phyloP scores from a whole-genome alignment of 352 stramenopile species.

The Pythium graminicola region DNA sequence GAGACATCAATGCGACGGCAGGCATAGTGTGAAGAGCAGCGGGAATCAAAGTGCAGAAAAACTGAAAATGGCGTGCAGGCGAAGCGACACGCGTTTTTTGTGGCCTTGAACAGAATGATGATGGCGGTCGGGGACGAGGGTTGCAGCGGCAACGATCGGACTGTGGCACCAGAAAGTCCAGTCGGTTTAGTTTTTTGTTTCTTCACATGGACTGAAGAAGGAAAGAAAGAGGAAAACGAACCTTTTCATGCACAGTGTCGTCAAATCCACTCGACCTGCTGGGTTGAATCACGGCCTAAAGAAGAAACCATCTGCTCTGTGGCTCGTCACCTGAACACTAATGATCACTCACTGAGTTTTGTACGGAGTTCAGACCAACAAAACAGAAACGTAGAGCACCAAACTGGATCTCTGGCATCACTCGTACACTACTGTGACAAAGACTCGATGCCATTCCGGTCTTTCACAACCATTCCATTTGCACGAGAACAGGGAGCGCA shows the following conservation, averaged over 20 bases:
- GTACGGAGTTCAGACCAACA: background rate
- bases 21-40: conserved; percentile 4
- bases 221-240: background rate
- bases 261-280: conserved; percentile 14
- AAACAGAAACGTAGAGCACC: too few species aligned
- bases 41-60: conserved; percentile 5
- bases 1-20: conserved; percentile 8
- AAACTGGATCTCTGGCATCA: too few species aligned
- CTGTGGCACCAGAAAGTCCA: background rate
- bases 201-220: background rate
- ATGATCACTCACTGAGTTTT: conserved; percentile 1
- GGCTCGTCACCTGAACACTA: background rate
- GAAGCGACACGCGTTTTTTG: background rate
- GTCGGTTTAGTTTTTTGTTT: too few species aligned
- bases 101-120: background rate
- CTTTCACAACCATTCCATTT: too few species aligned
- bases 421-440: background rate
- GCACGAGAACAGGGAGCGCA: too few species aligned
- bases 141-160: background rate
- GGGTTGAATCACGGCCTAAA: conserved; percentile 13
- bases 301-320: background rate
- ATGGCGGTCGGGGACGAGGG: background rate
- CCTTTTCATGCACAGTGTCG: conserved; percentile 13
- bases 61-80: conserved; percentile 9
- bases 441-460: too few species aligned